Percentiles rank a stretch among this genome's conserved stretches.
Evolutionary conservation across 345 rosid species (phyloP).

Genomic region (Moricandia arvensis): DNA sequence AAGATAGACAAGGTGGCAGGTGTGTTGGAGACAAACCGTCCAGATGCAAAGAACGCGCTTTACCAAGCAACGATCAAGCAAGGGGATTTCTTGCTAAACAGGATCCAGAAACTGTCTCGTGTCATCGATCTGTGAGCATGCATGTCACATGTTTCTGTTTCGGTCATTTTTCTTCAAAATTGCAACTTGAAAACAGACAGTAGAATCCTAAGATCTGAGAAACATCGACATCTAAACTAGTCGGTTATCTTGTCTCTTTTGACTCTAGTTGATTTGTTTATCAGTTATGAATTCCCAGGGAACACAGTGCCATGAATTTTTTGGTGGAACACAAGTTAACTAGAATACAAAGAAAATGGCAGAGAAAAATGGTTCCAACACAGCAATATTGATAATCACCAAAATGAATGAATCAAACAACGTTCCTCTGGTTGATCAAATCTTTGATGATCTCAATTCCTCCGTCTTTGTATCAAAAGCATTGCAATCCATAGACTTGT

Average conservation of each 20-base stretch:
- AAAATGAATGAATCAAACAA: too few relatives aligned
- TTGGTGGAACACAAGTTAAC: too few relatives aligned
- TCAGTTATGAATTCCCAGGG: too few relatives aligned
- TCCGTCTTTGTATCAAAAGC: too few relatives aligned
- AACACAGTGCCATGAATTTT: too few relatives aligned
- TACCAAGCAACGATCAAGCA: slow-evolving; percentile 99
- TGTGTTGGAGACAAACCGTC: slow-evolving; percentile 96
- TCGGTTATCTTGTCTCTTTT: background rate
- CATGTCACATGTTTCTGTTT: slow-evolving; percentile 18
- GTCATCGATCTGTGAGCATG: slow-evolving; percentile 85
- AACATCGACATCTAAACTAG: slow-evolving; percentile 6
- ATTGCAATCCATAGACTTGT: too few relatives aligned
- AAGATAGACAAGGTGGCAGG: slow-evolving; percentile 99
- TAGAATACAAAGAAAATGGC: too few relatives aligned
- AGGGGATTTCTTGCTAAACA: slow-evolving; percentile 95
- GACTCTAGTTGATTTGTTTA: too few relatives aligned
- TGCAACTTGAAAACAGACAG: slow-evolving; percentile 1
- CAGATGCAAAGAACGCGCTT: slow-evolving; percentile 97
- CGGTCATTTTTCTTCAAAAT: background rate
- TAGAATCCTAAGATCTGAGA: slow-evolving; percentile 13
- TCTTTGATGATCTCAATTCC: too few relatives aligned
- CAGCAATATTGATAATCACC: too few relatives aligned
- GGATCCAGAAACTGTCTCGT: slow-evolving; percentile 96
- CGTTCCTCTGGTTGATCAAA: too few relatives aligned
- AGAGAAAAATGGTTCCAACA: too few relatives aligned